Base-by-base conservation (phyloP, 495 filamentous ascomycete genomes). In the Jackrogersella minutella region DNA sequence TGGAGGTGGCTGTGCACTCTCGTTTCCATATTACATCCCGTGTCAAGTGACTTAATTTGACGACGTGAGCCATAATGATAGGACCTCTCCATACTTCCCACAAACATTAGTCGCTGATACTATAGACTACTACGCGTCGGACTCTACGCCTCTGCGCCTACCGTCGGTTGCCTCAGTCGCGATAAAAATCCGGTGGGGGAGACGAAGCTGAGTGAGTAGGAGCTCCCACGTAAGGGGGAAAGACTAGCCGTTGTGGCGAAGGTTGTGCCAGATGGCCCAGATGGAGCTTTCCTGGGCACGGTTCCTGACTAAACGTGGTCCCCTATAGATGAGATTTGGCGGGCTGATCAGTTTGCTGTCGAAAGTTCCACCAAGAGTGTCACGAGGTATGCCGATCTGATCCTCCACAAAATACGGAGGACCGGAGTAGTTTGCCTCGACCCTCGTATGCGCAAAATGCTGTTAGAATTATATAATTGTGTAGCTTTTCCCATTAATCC, bases 1-100 rank as follows among this genome's bases (percentile, higher is more conserved):
- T 69, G 60, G 66, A 59, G 66, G 59, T 64, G 66, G 66, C 60
- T 64, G 66, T 64, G 66, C 53, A 51, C 9, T 51, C 30, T 62
- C 30, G n/a, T 17, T 11, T 31, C 21, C 10, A 21, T 37, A 57
- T 28, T 62, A 3, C n/a, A 58, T 19, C 53, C 11, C 47, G 26
- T 52, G 49, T 53, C 53, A 63, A 63, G 54, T 53, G 47, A 68
- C 52, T 19, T 58, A 30, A n/a, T n/a, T 24, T 10, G 24, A 19
- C n/a, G n/a, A 34, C 30, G 30, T 52, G 17, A 53, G 46, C 9
- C n/a, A n/a, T 26, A 30, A 16, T 14, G 41, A 58, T 16, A 31
- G 41, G 41, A 46, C 19, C 21, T 26, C n/a, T 16, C 44, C 4
- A 24, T 26, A 30, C n/a, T 2, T 40, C 8, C 24, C 14, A 31